Conservation (phyloP, 1,284 basidiomycete genomes). For the Inonotus obliquus region DNA sequence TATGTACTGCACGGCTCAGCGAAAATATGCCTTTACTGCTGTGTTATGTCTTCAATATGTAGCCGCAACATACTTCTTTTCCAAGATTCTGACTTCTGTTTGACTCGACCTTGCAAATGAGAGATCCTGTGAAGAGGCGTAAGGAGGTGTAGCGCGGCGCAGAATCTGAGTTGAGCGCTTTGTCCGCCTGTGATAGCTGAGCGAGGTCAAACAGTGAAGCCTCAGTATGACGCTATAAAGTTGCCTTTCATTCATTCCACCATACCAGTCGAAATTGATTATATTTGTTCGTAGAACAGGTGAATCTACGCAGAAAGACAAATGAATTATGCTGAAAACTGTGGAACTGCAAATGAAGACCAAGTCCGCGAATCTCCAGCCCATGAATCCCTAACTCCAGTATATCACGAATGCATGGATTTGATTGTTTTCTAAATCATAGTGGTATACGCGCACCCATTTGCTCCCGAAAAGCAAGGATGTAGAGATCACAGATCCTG, state of each 20-base stretch:
- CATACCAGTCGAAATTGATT: background rate
- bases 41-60: constrained; percentile 12
- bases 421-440: background rate
- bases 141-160: no score
- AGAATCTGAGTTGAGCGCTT: no score
- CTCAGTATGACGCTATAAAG: no score
- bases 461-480: background rate
- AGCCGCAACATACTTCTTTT: constrained; percentile 11
- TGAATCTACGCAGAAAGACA: constrained; percentile 1
- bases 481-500: constrained; percentile 10
- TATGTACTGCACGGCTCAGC: constrained; percentile 2
- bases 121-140: background rate
- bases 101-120: background rate
- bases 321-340: background rate
- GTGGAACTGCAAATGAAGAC: background rate
- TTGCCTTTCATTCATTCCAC: no score
- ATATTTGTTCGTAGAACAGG: background rate
- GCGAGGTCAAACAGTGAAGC: no score
- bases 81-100: background rate
- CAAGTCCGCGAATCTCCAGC: background rate
- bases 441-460: constrained; percentile 4
- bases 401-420: background rate
- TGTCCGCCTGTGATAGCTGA: no score
- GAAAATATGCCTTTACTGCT: constrained; percentile 8
- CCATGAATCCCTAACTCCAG: background rate